These are phyloP conservation scores for Saccharomycopsis fermentans DNA, from an alignment of 805 yeast species.

Conservation along the genomic window DNA sequence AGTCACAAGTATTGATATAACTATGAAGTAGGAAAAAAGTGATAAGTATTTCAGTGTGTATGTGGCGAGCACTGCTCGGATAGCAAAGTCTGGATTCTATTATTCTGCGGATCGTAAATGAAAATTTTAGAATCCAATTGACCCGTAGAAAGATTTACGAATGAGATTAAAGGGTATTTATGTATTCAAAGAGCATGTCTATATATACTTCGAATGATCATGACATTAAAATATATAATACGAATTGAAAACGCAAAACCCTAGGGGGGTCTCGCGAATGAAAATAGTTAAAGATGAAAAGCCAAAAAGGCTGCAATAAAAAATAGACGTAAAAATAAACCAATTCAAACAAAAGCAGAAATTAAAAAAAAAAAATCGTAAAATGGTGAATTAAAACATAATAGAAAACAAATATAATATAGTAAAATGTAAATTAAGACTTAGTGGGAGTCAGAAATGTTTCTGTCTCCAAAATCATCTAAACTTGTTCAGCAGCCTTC, in stretches of 20 bases:
- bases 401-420: not conserved
- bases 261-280: no score
- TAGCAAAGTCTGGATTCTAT: no score
- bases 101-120: no score
- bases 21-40: no score
- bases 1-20: no score
- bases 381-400: not conserved
- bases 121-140: no score
- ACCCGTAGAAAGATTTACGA: no score
- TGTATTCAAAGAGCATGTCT: not conserved
- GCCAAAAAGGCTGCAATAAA: not conserved
- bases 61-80: no score
- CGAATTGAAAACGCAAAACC: constrained; percentile 1
- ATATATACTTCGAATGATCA: not conserved
- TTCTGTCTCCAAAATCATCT: no score
- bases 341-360: not conserved
- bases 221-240: not conserved
- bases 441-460: no score
- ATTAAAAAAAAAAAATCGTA: not conserved
- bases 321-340: not conserved
- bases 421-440: not conserved
- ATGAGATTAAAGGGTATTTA: not conserved
- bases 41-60: no score
- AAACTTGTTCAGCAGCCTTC: constrained; percentile 3
- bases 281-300: no score